Conservation (phyloP, 148 eudicot species). For the Heliosperma pusillum region DNA sequence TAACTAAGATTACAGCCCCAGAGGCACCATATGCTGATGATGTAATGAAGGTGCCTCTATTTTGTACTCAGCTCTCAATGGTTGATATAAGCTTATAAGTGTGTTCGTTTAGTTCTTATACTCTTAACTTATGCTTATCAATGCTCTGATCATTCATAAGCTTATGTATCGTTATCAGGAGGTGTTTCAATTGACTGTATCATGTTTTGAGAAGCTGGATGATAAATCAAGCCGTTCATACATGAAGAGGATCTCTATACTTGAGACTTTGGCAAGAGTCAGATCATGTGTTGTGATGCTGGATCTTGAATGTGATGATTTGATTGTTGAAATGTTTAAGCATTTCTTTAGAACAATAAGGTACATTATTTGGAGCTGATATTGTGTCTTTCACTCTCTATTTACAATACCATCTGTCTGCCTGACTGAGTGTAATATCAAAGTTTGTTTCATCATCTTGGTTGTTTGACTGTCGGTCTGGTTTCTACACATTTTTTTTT, state of each 20-base stretch:
- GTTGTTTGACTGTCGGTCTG: neutral
- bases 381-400: neutral
- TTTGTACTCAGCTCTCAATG: neutral
- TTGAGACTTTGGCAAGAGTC: slow-evolving; percentile 92
- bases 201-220: slow-evolving; percentile 67
- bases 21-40: slow-evolving; percentile 93
- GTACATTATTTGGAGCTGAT: slow-evolving; percentile 29
- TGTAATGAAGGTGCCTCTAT: slow-evolving; percentile 61
- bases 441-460: neutral
- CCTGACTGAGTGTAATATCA: too few relatives aligned
- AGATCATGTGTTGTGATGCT: slow-evolving; percentile 95
- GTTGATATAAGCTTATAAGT: neutral
- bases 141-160: neutral
- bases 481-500: neutral
- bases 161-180: slow-evolving; percentile 40
- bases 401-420: neutral
- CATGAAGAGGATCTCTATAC: slow-evolving; percentile 55
- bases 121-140: neutral
- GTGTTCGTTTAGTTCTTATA: slow-evolving; percentile 13
- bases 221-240: slow-evolving; percentile 63
- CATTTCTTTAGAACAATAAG: slow-evolving; percentile 68
- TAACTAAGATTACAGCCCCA: slow-evolving; percentile 96
- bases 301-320: slow-evolving; percentile 84
- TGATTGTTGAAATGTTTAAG: slow-evolving; percentile 79
- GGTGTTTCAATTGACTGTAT: slow-evolving; percentile 80